phyloP scores from a whole-genome alignment of 805 yeast genomes.

The Ogataea haglerorum region DNA sequence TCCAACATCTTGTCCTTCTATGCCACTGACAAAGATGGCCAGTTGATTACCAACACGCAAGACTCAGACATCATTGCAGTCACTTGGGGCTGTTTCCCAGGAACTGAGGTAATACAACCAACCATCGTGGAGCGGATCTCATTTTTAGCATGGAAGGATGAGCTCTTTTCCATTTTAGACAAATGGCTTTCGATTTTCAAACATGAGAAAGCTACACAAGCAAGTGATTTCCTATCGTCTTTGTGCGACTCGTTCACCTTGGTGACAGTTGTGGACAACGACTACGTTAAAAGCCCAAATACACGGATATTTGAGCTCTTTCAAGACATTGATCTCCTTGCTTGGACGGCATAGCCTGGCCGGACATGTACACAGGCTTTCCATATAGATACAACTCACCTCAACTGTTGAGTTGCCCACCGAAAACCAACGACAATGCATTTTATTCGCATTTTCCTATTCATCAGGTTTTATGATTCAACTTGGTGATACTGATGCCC shows the following conservation, averaged over 20 bases:
- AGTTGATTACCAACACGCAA: conserved; percentile 63
- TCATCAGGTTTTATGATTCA: conserved; percentile 6
- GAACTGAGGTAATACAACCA: conserved; percentile 90
- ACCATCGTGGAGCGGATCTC: conserved; percentile 91
- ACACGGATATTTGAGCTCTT: conserved; percentile 56
- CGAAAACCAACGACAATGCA: conserved; percentile 6
- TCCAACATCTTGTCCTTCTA: conserved; percentile 67
- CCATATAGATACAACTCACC: conserved; percentile 9
- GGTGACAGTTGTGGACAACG: conserved; percentile 89
- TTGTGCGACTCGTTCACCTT: conserved; percentile 62
- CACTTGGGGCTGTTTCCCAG: conserved; percentile 98
- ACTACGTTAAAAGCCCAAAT: conserved; percentile 51
- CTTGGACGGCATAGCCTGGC: conserved; percentile 2
- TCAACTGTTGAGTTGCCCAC: conserved; percentile 11
- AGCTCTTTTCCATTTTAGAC: conserved; percentile 74
- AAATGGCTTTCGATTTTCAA: conserved; percentile 61
- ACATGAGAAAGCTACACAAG: conserved; percentile 25
- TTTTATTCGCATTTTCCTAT: conserved; percentile 3
- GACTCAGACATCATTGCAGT: conserved; percentile 83
- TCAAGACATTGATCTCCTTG: conserved; percentile 25
- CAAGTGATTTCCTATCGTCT: conserved; percentile 41
- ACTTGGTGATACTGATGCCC: conserved; percentile 8
- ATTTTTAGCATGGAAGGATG: conserved; percentile 96
- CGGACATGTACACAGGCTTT: conserved; percentile 11
- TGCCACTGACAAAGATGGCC: conserved; percentile 59